Evolutionary conservation across 805 yeast species (phyloP), one percentile per base, ranked within the genome.

Genomic region (Cyberlindnera xylosilytica): DNA sequence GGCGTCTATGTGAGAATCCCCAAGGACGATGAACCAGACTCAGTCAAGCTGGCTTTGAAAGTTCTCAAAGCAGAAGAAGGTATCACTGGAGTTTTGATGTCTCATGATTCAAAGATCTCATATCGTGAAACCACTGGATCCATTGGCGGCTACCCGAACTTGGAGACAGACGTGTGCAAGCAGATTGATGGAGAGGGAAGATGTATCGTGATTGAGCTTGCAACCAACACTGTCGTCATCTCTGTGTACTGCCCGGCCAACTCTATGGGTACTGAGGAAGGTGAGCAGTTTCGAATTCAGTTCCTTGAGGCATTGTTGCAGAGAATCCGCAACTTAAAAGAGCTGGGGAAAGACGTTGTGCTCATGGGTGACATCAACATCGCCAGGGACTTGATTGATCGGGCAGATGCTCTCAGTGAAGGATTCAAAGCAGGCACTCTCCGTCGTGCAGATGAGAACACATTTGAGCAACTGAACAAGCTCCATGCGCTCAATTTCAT

Each of bases 241-340:
- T 69, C 81, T 0, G 72, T 83, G 4, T 91, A 91, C 57, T 91
- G 97, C 58, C 98, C 98, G 0, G 98, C 98, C 1, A 87, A 88
- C 58, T 87, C 97, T 0, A 69, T 70, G 61, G 76, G 73, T 1
- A 77, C 88, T 0, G 83, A 76, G 20, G 83, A 78, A 22, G 95
- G 80, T 12, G 85, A 81, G 50, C 56, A 53, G 11, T 81, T 70
- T 50, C 63, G 95, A 38, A 51, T 78, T 29, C 62, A 67, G 13
- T 91, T 87, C 53, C 65, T 87, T 39, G 66, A 68, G 18, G 63
- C 76, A 2, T 58, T 91, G 36, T 76, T 88, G 39, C 63, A 72
- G 41, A 72, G 99, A 34, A 74, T 86, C 15, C 63, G 74, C 26
- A 73, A 72, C 28, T 66, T 91, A 42, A 61, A 68, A n/a, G 51